phyloP scores from a whole-genome alignment of 495 filamentous ascomycete species.

The Xylaria flabelliformis region DNA sequence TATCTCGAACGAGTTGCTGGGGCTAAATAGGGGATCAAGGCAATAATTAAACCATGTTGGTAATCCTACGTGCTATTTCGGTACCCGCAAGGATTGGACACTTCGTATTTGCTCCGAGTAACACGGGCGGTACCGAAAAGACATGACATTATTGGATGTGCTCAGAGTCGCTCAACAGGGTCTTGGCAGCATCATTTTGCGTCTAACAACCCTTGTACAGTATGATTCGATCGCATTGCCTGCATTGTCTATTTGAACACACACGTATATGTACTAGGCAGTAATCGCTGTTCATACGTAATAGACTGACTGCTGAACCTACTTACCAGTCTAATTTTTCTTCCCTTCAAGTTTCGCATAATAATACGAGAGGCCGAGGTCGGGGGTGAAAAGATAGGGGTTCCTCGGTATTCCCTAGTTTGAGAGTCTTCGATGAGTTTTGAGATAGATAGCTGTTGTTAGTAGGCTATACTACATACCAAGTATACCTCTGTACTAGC shows the following conservation, averaged over 20 bases:
- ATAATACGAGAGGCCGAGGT: neutral
- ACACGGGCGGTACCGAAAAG: slow-evolving; percentile 23
- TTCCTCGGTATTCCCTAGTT: neutral
- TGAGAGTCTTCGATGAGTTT: neutral
- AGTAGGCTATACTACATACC: neutral
- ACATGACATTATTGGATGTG: slow-evolving; percentile 23
- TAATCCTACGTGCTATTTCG: slow-evolving; percentile 28
- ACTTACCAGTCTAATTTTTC: neutral
- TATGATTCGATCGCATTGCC: slow-evolving; percentile 12
- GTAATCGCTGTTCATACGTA: neutral
- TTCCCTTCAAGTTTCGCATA: neutral
- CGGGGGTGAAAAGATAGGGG: neutral
- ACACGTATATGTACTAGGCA: neutral
- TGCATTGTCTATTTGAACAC: neutral
- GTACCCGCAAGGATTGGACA: slow-evolving; percentile 21
- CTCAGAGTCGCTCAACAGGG: slow-evolving; percentile 11
- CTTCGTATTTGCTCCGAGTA: slow-evolving; percentile 28
- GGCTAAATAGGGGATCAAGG: slow-evolving; percentile 11
- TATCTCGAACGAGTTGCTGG: neutral
- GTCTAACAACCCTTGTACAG: slow-evolving; percentile 20
- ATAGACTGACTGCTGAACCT: neutral
- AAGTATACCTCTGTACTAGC: neutral
- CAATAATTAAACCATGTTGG: neutral
- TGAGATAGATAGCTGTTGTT: slow-evolving; percentile 1
- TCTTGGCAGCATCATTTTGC: slow-evolving; percentile 19